Percentiles rank a stretch among this genome's conserved stretches.
Conservation (phyloP, 352 stramenopile species). For the Phytophthora multivora region DNA sequence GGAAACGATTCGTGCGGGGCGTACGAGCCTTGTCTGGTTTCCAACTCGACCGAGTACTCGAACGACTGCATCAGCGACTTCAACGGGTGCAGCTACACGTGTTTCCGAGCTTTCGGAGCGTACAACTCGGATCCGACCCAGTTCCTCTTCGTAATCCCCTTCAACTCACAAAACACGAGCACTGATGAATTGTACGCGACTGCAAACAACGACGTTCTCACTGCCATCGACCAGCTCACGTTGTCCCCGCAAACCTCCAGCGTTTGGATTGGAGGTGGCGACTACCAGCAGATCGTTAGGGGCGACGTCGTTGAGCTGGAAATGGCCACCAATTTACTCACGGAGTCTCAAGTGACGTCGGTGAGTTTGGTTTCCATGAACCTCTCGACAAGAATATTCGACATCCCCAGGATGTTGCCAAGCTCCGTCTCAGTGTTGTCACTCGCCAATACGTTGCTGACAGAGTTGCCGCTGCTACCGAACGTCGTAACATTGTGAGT, state of each 20-base stretch:
- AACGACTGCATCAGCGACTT: neutral
- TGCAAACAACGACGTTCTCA: slow-evolving; percentile 8
- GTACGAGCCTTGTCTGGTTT: slow-evolving; percentile 15
- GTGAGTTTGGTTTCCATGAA: slow-evolving; percentile 21
- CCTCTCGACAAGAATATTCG: slow-evolving; percentile 8
- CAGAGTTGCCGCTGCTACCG: slow-evolving; percentile 17
- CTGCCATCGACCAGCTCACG: slow-evolving; percentile 15
- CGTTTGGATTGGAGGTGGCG: slow-evolving; percentile 21
- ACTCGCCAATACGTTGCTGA: slow-evolving; percentile 19
- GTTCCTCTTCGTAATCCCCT: slow-evolving; percentile 21
- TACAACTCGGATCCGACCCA: slow-evolving; percentile 24
- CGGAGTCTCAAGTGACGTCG: slow-evolving; percentile 15
- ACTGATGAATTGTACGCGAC: slow-evolving; percentile 10
- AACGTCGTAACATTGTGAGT: slow-evolving; percentile 18
- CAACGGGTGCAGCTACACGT: slow-evolving; percentile 14
- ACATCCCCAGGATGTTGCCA: slow-evolving; percentile 14
- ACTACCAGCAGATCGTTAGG: slow-evolving; percentile 13
- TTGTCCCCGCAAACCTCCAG: slow-evolving; percentile 17
- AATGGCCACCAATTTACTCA: slow-evolving; percentile 9
- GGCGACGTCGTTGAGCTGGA: slow-evolving; percentile 8
- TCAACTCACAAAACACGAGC: neutral
- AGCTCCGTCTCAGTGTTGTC: slow-evolving; percentile 2
- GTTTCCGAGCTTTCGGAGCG: slow-evolving; percentile 16
- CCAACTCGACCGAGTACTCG: slow-evolving; percentile 12
- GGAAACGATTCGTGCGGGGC: slow-evolving; percentile 10